Conservation (phyloP, 1,284 basidiomycete genomes). For the Violaceomyces palustris region DNA sequence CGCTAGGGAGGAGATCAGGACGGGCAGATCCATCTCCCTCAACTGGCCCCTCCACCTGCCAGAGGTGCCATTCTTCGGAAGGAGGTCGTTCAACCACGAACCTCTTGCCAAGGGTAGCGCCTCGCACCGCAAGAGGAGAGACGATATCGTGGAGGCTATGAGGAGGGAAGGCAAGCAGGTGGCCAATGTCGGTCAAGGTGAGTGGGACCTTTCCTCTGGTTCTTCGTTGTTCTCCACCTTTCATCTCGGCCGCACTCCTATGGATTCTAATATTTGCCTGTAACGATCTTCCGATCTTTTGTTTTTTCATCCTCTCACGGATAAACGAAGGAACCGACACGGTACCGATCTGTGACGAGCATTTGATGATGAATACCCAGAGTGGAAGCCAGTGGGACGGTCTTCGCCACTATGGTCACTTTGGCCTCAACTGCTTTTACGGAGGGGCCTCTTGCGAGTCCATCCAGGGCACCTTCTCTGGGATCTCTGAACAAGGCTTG, state of each 20-base stretch:
- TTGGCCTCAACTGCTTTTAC: conserved; percentile 37
- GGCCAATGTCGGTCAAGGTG: conserved; percentile 6
- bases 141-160: conserved; percentile 10
- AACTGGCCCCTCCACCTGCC: conserved; percentile 43
- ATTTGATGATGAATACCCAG: conserved; percentile 63
- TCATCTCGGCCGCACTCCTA: not conserved
- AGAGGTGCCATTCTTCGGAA: conserved; percentile 33
- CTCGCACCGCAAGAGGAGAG: conserved; percentile 8
- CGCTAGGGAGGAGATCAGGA: conserved; percentile 63
- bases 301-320: not conserved
- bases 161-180: conserved; percentile 9
- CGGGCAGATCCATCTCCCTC: conserved; percentile 22
- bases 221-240: not conserved
- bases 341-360: conserved; percentile 39
- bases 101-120: conserved; percentile 22
- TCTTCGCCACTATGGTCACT: conserved; percentile 49
- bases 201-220: not conserved
- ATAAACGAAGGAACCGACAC: conserved; percentile 1
- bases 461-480: conserved; percentile 23
- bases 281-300: not conserved
- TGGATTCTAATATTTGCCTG: not conserved
- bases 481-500: conserved; percentile 8
- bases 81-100: conserved; percentile 23
- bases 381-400: conserved; percentile 73
- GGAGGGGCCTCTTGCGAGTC: conserved; percentile 24